Evolutionary conservation across 2,329 filamentous ascomycete species (phyloP).

Genomic region (Xylaria polymorpha): DNA sequence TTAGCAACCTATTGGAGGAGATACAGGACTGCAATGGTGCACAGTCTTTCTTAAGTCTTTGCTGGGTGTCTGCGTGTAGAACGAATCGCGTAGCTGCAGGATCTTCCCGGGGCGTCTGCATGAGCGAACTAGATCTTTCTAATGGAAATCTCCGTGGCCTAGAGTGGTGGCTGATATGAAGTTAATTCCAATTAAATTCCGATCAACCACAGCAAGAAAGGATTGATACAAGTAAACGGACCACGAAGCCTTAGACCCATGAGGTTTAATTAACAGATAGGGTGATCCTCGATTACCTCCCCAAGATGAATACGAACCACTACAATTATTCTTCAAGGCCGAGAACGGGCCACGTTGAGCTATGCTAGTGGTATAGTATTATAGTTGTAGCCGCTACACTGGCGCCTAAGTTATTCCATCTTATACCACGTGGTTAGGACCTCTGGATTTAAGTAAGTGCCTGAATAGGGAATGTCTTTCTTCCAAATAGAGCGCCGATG

Average conservation of each 20-base stretch:
- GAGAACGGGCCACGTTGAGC: not conserved
- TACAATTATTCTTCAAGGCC: not conserved
- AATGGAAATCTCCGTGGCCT: slow-evolving; percentile 17
- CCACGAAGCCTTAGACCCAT: not conserved
- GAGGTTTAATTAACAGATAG: not conserved
- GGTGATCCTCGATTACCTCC: not conserved
- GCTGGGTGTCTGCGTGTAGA: slow-evolving; percentile 13
- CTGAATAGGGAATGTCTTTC: not conserved
- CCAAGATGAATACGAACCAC: not conserved
- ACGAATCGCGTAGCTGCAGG: slow-evolving; percentile 28
- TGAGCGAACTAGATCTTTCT: slow-evolving; percentile 20
- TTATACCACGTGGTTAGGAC: not conserved
- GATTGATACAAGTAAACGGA: not conserved
- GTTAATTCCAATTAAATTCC: not conserved
- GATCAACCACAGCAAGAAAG: not conserved
- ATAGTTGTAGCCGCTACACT: not conserved
- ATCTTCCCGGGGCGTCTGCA: slow-evolving; percentile 34
- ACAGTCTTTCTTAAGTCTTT: not conserved
- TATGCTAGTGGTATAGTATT: not conserved
- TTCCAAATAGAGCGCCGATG: not conserved
- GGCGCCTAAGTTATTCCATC: not conserved
- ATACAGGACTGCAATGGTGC: not conserved
- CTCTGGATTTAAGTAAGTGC: not conserved
- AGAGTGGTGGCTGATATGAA: not conserved
- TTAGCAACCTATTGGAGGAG: not conserved